Evolutionary conservation across 2,329 filamentous ascomycete species (phyloP), one percentile per base, ranked within the genome.

Genomic region (Paramyrothecium sp.): DNA sequence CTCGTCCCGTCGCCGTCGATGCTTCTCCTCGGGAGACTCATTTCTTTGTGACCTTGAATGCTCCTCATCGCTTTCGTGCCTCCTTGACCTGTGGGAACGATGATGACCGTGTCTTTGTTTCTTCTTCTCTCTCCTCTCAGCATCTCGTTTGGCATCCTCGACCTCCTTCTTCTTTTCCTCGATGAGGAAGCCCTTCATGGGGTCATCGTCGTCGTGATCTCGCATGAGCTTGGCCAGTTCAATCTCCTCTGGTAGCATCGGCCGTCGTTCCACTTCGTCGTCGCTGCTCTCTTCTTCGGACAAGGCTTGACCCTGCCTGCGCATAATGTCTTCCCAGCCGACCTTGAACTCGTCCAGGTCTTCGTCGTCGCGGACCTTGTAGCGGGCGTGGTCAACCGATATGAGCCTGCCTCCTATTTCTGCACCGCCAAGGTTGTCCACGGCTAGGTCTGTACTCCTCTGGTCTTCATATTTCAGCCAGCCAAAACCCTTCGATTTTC

Each of bases 391-490:
- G 71, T 99, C 95, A 13, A 99, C 95, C 58, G 90, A 86, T 47
- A 99, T 75, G 57, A 94, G 75, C 47, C 93, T 83, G 2, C 92
- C 93, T 70, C 91, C 81, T 19, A 99, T 87, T 30, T 87, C 89
- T 10, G 93, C 89, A 33, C 95, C 95, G 44, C 92, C 90, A 5
- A 99, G 78, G 72, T 99, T 99, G 75, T 99, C 95, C 11, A 99
- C 96, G 0, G 96, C 95, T 47, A 99, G 78, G 74, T 98, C 94
- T 60, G 91, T 96, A 75, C 93, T 97, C 65, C 94, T 84, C 78
- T 99, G 95, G 74, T 99, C 94, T 72, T 99, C 95, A 75, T 98
- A 99, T 71, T 99, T 99, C 58, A 99, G 82, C 82, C 96, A 99
- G 3, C 90, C 92, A 70, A 98, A 99, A 1, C 95, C 95, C 63